Evolutionary conservation across 495 filamentous ascomycete species (phyloP).

Genomic region (Staphylotrichum tortipilum): DNA sequence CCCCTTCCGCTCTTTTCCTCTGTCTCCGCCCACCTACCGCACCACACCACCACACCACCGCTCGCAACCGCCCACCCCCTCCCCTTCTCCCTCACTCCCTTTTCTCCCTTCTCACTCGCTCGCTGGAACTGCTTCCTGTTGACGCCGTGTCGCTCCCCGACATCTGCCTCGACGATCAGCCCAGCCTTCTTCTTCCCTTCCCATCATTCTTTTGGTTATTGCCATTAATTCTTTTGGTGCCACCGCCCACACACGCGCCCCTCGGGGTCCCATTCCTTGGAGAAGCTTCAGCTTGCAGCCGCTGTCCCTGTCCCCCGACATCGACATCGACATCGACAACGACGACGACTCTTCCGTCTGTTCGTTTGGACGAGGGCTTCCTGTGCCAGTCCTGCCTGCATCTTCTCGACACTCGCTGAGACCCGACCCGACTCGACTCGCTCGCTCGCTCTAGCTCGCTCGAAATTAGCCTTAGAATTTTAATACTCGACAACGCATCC

Average conservation of each 20-base stretch:
- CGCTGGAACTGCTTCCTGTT: slow-evolving; percentile 2
- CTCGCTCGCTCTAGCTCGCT: slow-evolving; percentile 8
- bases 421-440: too few species aligned
- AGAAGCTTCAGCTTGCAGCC: too few species aligned
- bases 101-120: slow-evolving; percentile 10
- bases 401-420: slow-evolving; percentile 23
- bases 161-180: slow-evolving; percentile 4
- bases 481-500: slow-evolving; percentile 19
- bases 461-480: slow-evolving; percentile 16
- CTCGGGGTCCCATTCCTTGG: too few species aligned
- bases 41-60: too few species aligned
- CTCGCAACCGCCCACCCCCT: too few species aligned
- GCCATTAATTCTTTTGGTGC: slow-evolving; percentile 18
- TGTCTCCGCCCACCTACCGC: slow-evolving; percentile 10
- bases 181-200: slow-evolving; percentile 16
- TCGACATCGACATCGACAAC: too few species aligned
- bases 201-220: slow-evolving; percentile 21
- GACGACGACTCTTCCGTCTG: neutral
- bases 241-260: neutral
- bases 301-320: too few species aligned
- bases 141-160: slow-evolving; percentile 11
- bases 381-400: slow-evolving; percentile 5
- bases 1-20: slow-evolving; percentile 14
- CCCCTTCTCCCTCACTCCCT: too few species aligned
- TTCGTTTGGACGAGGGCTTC: slow-evolving; percentile 4